These are phyloP conservation scores for Heimioporus punctisporus DNA, from an alignment of 1,284 basidiomycete species.

Conservation along the genomic window DNA sequence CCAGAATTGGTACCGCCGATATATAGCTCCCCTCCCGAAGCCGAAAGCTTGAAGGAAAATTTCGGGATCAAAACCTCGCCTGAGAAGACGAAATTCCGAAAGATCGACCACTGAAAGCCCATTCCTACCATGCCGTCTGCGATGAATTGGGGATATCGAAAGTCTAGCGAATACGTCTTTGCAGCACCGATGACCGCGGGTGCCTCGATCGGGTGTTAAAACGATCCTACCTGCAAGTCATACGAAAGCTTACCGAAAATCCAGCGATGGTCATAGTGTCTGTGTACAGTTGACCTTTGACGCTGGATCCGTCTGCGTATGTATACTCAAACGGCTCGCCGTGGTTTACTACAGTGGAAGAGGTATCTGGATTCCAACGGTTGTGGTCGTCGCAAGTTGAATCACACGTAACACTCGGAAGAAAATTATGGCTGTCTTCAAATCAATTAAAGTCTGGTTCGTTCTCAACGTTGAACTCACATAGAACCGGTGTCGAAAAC, in stretches of 20 bases:
- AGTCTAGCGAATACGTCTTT: slow-evolving; percentile 22
- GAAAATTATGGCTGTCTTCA: slow-evolving; percentile 15
- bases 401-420: slow-evolving; percentile 20
- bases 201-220: slow-evolving; percentile 19
- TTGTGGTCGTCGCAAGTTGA: slow-evolving; percentile 32
- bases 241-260: slow-evolving; percentile 18
- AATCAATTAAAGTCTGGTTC: not conserved
- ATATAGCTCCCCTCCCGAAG: slow-evolving; percentile 32
- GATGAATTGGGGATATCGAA: too few species aligned
- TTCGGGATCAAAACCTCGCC: not conserved
- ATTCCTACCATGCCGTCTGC: slow-evolving; percentile 37
- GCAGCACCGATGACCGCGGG: slow-evolving; percentile 30
- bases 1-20: slow-evolving; percentile 37
- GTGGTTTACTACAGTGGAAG: slow-evolving; percentile 37
- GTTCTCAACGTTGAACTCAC: slow-evolving; percentile 3
- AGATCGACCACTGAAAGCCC: slow-evolving; percentile 16
- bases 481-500: slow-evolving; percentile 39
- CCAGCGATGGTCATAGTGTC: slow-evolving; percentile 46
- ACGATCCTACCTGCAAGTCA: not conserved
- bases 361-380: slow-evolving; percentile 35
- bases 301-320: not conserved
- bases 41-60: slow-evolving; percentile 36
- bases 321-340: slow-evolving; percentile 1
- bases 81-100: not conserved
- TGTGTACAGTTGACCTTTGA: slow-evolving; percentile 50